Percentiles rank a stretch among this genome's conserved stretches.
These are phyloP conservation scores for Globisporangium sylvaticum DNA, from an alignment of 352 stramenopile genomes.

Conservation along the genomic window DNA sequence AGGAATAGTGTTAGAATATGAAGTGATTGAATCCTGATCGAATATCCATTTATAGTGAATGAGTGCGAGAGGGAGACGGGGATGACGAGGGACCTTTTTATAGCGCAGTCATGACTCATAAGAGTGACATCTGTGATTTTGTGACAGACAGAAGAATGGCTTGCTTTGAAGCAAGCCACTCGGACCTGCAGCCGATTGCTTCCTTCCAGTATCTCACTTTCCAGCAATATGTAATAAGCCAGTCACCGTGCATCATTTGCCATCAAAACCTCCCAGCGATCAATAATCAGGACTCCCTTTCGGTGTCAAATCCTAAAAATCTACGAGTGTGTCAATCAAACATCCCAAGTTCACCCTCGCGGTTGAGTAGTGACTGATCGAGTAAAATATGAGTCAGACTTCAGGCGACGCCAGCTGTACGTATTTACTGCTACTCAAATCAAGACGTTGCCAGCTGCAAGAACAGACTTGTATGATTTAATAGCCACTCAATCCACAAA, in stretches of 20 bases:
- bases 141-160: neutral
- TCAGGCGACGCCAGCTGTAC: neutral
- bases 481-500: neutral
- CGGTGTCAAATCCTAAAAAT: no score
- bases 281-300: no score
- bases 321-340: no score
- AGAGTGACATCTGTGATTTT: neutral
- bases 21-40: neutral
- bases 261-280: no score
- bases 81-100: neutral
- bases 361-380: neutral
- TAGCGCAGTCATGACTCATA: neutral
- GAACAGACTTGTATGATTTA: no score
- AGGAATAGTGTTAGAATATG: neutral
- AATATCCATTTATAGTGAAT: neutral
- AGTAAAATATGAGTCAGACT: neutral
- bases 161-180: no score
- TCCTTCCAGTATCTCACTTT: neutral
- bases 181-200: neutral
- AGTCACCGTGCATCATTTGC: no score
- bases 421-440: neutral
- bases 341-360: no score
- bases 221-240: neutral
- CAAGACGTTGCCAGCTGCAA: no score
- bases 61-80: neutral